A percentile compares a stretch with the other conserved stretches of the same genome.
Evolutionary conservation across 2,329 filamentous ascomycete species (phyloP).

Genomic region (Pestalotiopsis fici): DNA sequence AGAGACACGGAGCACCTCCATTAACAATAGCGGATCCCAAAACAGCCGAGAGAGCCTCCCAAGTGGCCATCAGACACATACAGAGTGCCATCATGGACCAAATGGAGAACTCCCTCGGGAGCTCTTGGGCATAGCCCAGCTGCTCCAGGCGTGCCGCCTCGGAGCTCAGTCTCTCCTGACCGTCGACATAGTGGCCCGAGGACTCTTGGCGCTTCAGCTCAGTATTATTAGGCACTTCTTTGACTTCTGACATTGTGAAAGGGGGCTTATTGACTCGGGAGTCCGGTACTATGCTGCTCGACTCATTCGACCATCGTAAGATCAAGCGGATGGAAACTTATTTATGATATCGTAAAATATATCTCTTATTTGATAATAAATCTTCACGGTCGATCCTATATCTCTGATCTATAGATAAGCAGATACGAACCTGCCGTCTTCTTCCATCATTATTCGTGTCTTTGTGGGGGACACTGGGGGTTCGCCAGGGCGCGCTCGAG

Average conservation of each 20-base stretch:
- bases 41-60: slow-evolving; percentile 49
- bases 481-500: not conserved
- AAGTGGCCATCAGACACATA: slow-evolving; percentile 51
- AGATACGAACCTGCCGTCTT: not conserved
- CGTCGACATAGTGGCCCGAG: not conserved
- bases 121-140: slow-evolving; percentile 22
- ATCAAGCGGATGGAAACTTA: not conserved
- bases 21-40: slow-evolving; percentile 43
- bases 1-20: slow-evolving; percentile 46
- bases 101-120: slow-evolving; percentile 37
- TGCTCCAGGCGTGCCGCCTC: slow-evolving; percentile 9
- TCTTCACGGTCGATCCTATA: not conserved
- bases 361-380: not conserved
- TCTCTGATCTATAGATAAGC: not conserved
- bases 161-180: slow-evolving; percentile 14
- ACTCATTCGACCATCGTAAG: slow-evolving; percentile 1
- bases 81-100: slow-evolving; percentile 44
- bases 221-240: not conserved
- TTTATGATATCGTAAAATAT: slow-evolving; percentile 3
- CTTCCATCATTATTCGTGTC: slow-evolving; percentile 1
- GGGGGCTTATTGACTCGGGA: not conserved
- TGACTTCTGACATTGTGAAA: not conserved
- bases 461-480: not conserved
- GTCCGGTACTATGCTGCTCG: not conserved
- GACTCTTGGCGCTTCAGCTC: not conserved